Evolutionary conservation across 2,329 filamentous ascomycete genomes (phyloP).

Genomic region (Davidsoniella neocaledoniae): DNA sequence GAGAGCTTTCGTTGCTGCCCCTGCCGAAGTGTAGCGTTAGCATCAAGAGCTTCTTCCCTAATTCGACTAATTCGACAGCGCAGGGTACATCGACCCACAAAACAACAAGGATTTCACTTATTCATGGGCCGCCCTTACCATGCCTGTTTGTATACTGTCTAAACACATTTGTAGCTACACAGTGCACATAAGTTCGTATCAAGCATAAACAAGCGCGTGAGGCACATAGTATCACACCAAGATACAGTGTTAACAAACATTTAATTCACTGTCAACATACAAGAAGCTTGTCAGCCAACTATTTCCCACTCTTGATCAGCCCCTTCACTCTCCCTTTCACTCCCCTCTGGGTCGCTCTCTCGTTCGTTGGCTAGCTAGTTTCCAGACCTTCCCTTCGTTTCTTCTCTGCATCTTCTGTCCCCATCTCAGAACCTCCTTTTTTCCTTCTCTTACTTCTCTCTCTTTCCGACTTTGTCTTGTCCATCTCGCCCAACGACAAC

Average conservation of each 20-base stretch:
- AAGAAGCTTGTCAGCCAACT: too few species aligned
- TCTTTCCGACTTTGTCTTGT: conserved; percentile 7
- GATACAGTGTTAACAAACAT: not conserved
- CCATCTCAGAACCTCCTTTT: conserved; percentile 13
- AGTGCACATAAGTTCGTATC: conserved; percentile 3
- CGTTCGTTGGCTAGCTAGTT: not conserved
- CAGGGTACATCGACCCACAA: not conserved
- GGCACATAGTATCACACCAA: not conserved
- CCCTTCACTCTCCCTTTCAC: not conserved
- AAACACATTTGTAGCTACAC: conserved; percentile 5
- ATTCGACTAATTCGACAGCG: not conserved
- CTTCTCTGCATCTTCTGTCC: conserved; percentile 8
- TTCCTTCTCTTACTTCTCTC: not conserved
- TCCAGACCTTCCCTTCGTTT: conserved; percentile 6
- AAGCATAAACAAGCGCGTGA: not conserved
- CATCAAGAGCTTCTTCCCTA: conserved; percentile 2
- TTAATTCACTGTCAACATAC: too few species aligned
- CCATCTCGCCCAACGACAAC: conserved; percentile 4
- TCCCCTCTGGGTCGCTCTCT: conserved; percentile 1
- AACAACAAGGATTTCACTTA: not conserved
- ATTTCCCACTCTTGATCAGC: not conserved
- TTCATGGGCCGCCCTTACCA: not conserved
- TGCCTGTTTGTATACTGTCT: conserved; percentile 3
- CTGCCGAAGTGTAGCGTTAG: conserved; percentile 2
- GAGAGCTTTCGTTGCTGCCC: not conserved